Evolutionary conservation across 1,284 basidiomycete species (phyloP), one percentile per base, ranked within the genome.

Genomic region (Pseudozyma hubeiensis): DNA sequence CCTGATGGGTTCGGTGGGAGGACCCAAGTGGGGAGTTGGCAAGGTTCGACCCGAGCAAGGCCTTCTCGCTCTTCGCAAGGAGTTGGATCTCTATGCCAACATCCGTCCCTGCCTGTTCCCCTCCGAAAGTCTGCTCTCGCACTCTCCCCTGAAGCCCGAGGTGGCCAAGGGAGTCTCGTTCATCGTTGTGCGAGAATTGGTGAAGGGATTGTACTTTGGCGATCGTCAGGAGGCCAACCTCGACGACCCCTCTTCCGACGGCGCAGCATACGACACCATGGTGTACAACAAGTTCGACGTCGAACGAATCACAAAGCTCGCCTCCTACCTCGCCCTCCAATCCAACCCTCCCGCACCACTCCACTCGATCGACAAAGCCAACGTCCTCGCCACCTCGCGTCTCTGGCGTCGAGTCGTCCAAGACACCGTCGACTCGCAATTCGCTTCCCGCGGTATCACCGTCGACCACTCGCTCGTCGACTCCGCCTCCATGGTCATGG

Each of bases 321-420:
- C 96, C 9, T 94, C 93, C 39, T 91, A 94, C 86, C 92, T 99
- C 74, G 95, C 97, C 1, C 86, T 94, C 57, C 88, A 53, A 87
- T 90, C 56, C 14, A 88, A 92, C 83, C 97, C 97, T 4, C 94
- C 96, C 17, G 88, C 96, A 49, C 88, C 90, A 48, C 90, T 99
- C 66, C 93, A 94, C 85, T 96, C 93, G 3, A 89, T 99, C 85
- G 97, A 99, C 88, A 99, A 99, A 87, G 97, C 97, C 61, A 99
- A 99, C 85, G 97, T 99, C 33, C 90, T 99, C 53, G 97, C 97
- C 41, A 94, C 91, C 79, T 96, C 93, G 43, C 88, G 97, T 50
- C 87, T 99, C 49, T 99, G 97, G 97, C 88, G 97, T 63, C 93
- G 91, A 84, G 81, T 83, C 19, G 82, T 83, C 14, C 78, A 76